These are phyloP conservation scores for Lotmaria passim DNA, from an alignment of 208 protist species.

Conservation along the genomic window DNA sequence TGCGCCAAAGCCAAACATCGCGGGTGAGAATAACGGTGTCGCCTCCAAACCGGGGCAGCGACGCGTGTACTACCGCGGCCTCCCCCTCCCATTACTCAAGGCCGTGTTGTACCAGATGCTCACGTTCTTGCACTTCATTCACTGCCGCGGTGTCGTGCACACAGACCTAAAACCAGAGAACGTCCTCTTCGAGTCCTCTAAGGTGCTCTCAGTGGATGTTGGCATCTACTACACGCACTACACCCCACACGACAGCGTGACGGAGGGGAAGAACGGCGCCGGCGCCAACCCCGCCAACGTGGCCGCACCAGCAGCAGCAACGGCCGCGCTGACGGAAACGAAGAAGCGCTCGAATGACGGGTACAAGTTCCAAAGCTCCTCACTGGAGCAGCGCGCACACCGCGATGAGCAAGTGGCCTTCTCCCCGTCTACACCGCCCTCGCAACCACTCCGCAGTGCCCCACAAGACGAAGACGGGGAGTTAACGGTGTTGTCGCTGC, in stretches of 20 bases:
- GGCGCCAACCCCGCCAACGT: not conserved
- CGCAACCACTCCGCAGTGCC: not conserved
- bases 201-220: slow-evolving; percentile 42
- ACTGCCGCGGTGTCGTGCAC: slow-evolving; percentile 72
- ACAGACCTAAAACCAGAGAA: slow-evolving; percentile 90
- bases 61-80: slow-evolving; percentile 55
- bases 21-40: not conserved
- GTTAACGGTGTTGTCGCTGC: slow-evolving; percentile 6
- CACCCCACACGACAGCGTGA: slow-evolving; percentile 7
- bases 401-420: slow-evolving; percentile 33
- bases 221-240: slow-evolving; percentile 44
- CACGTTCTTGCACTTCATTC: slow-evolving; percentile 70
- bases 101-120: slow-evolving; percentile 76
- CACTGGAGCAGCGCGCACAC: slow-evolving; percentile 38
- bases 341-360: slow-evolving; percentile 38
- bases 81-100: slow-evolving; percentile 62
- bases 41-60: slow-evolving; percentile 5
- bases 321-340: slow-evolving; percentile 10
- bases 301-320: not conserved
- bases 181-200: slow-evolving; percentile 75
- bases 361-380: slow-evolving; percentile 43
- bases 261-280: not conserved
- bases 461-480: slow-evolving; percentile 4
- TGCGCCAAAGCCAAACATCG: slow-evolving; percentile 14
- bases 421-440: slow-evolving; percentile 4